Conservation (phyloP, 208 protist genomes). For the Leptomonas seymouri region DNA sequence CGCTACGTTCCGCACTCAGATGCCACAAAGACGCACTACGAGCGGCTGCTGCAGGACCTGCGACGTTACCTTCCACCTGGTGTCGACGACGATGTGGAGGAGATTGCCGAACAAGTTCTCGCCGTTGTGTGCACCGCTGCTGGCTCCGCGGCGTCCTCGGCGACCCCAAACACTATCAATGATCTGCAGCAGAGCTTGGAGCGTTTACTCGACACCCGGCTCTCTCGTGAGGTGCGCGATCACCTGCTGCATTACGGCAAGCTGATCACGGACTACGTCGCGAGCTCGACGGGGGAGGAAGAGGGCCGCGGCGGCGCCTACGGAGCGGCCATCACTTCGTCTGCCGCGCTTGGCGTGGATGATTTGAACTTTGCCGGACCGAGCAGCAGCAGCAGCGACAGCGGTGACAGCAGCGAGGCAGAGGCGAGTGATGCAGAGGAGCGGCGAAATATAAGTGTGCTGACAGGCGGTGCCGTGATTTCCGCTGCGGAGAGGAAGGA, state of each 20-base stretch:
- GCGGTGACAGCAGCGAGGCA: slow-evolving; percentile 13
- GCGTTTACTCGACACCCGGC: slow-evolving; percentile 61
- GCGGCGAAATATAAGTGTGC: slow-evolving; percentile 22
- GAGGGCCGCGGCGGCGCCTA: slow-evolving; percentile 7
- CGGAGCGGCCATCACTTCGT: slow-evolving; percentile 14
- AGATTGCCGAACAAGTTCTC: slow-evolving; percentile 81
- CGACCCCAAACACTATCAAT: slow-evolving; percentile 28
- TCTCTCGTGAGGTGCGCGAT: slow-evolving; percentile 67
- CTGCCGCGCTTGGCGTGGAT: slow-evolving; percentile 21
- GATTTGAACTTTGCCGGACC: slow-evolving; percentile 35
- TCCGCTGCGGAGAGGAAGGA: slow-evolving; percentile 27
- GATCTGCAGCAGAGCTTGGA: slow-evolving; percentile 68
- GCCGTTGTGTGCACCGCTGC: slow-evolving; percentile 57
- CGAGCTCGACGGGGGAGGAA: slow-evolving; percentile 16
- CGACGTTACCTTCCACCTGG: slow-evolving; percentile 80
- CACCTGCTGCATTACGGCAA: slow-evolving; percentile 71
- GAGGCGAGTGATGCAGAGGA: slow-evolving; percentile 36
- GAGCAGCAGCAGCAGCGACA: slow-evolving; percentile 30
- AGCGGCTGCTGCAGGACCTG: slow-evolving; percentile 79
- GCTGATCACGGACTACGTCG: slow-evolving; percentile 88
- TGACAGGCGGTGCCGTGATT: slow-evolving; percentile 30
- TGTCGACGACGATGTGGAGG: slow-evolving; percentile 71
- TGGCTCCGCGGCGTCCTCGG: slow-evolving; percentile 12
- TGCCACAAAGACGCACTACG: slow-evolving; percentile 74
- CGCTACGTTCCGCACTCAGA: slow-evolving; percentile 82